Evolutionary conservation across 108 stramenopile genomes (phyloP).

Genomic region (Nitzschia sp.): DNA sequence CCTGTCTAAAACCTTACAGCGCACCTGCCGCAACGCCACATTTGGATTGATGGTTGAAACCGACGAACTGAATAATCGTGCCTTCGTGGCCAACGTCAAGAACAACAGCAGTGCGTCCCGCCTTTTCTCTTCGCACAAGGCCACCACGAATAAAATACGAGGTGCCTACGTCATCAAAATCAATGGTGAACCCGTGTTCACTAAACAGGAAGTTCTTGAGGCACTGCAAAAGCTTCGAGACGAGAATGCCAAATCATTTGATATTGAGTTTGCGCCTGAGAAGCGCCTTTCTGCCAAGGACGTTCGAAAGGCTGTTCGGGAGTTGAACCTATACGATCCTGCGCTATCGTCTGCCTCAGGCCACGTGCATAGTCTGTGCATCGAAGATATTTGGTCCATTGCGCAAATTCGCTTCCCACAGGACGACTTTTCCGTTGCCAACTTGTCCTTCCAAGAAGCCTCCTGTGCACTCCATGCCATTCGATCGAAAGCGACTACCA

Average conservation of each 20-base stretch:
- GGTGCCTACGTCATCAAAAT: background rate
- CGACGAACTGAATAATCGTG: background rate
- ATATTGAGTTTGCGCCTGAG: background rate
- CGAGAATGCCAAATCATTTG: background rate
- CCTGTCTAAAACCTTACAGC: background rate
- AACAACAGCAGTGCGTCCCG: background rate
- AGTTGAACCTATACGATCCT: background rate
- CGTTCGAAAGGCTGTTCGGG: background rate
- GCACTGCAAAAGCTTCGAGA: background rate
- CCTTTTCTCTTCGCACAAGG: background rate
- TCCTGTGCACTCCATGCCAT: slow-evolving; percentile 11
- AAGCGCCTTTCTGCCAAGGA: background rate
- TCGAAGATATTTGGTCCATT: background rate
- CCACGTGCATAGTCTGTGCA: background rate
- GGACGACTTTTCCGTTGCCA: background rate
- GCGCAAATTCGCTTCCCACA: background rate
- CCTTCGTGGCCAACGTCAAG: background rate
- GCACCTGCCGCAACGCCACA: background rate
- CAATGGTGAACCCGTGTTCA: background rate
- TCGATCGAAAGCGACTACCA: slow-evolving; percentile 12
- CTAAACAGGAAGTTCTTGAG: background rate
- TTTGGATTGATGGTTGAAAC: background rate
- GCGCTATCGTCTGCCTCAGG: background rate
- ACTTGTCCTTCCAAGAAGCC: background rate
- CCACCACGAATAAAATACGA: background rate